Evolutionary conservation across 2,329 filamentous ascomycete genomes (phyloP), one percentile per base, ranked within the genome.

Genomic region (Penicillium sp.): DNA sequence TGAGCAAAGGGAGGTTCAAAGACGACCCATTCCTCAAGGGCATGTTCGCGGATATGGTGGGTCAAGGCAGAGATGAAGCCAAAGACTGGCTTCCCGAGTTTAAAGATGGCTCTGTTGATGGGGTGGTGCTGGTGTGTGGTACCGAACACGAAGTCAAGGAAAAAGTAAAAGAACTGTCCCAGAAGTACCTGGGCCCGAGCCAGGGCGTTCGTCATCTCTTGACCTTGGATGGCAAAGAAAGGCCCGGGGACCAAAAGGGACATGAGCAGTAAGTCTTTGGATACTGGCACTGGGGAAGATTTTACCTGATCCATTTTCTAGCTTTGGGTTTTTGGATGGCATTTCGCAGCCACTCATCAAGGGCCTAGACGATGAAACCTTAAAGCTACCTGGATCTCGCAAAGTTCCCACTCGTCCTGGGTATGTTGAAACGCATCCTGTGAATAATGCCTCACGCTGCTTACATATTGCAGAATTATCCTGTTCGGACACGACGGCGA

Each of bases 271-370:
- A 53, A 57, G 59, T 46, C 7, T 16, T 14, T 34, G 14, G 32
- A 34, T 3, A 14, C 32, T 14, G 32, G 32, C 14, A 14, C 32
- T 36, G 38, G 46, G 38, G n/a, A 27, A 48, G 21, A 3, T 34
- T 14, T 34, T 29, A 22, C 1, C 48, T 58, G 44, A 49, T 9
- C 3, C 1, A 42, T 27, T 7, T 18, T 11, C 31, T 29, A 74
- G 71, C 62, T 80, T 79, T 54, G 77, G 76, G 2, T 79, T 73
- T 55, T 55, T 70, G 22, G 76, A 80, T 58, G 75, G 72, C 6
- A 62, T 79, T 38, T 75, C 75, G 2, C 72, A 78, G 52, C 77
- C 77, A 2, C 66, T 66, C 2, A 57, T 77, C 10, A 51, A 64
- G 16, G 71, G 64, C 5, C 60, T 78, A n/a, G 67, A 68, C 51